Percentiles rank a stretch among this genome's conserved stretches.
phyloP scores from a whole-genome alignment of 2,329 filamentous ascomycete genomes.

The Arthroderma sp. region DNA sequence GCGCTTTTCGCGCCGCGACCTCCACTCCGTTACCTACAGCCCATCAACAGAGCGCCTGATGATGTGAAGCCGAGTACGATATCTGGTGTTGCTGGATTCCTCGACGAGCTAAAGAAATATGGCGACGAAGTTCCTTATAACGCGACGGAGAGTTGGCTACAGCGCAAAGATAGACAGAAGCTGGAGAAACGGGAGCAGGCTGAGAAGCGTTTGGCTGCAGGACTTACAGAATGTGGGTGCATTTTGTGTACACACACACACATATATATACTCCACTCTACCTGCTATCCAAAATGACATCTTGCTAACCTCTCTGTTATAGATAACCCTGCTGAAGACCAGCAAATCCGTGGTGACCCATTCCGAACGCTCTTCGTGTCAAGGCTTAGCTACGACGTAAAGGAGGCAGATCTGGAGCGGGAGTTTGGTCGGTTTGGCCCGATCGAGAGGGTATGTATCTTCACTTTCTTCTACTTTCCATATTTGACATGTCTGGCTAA shows the following conservation, averaged over 20 bases:
- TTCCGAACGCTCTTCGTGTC: constrained; percentile 93
- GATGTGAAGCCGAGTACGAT: constrained; percentile 65
- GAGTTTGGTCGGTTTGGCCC: constrained; percentile 90
- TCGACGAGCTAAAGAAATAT: constrained; percentile 63
- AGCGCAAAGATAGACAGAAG: constrained; percentile 73
- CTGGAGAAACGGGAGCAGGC: constrained; percentile 62
- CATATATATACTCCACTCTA: background rate
- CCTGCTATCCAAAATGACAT: background rate
- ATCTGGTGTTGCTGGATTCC: constrained; percentile 59
- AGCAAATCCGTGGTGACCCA: constrained; percentile 81
- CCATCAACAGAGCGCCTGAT: constrained; percentile 70
- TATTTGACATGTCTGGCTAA: constrained; percentile 8
- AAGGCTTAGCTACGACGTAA: constrained; percentile 77
- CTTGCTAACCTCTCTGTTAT: background rate
- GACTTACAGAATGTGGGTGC: constrained; percentile 50
- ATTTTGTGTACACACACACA: background rate
- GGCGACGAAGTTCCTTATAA: constrained; percentile 64
- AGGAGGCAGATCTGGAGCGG: constrained; percentile 77
- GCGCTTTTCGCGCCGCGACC: constrained; percentile 92
- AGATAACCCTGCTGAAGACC: constrained; percentile 76
- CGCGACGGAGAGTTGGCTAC: constrained; percentile 85
- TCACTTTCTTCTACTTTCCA: background rate
- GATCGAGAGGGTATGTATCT: constrained; percentile 65
- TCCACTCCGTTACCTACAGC: constrained; percentile 76
- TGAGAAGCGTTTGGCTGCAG: constrained; percentile 53